phyloP scores from a whole-genome alignment of 1,139 yeast species.

The Lodderomyces margitis region DNA sequence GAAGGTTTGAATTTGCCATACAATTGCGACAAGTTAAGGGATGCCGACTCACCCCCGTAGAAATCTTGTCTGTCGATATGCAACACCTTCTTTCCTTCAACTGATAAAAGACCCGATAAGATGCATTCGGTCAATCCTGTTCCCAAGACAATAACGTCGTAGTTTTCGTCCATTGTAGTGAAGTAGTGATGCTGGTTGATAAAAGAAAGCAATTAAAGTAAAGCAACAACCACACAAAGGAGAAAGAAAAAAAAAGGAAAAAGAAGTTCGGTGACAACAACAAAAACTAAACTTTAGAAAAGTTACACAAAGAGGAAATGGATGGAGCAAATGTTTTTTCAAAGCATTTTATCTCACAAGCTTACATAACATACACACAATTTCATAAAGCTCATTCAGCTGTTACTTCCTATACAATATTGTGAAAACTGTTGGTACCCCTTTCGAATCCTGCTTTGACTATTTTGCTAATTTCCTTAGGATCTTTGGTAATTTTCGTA shows the following conservation, averaged over 20 bases:
- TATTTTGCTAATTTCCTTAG: slow-evolving; percentile 73
- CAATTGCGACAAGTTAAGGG: slow-evolving; percentile 60
- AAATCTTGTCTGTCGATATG: slow-evolving; percentile 97
- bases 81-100: slow-evolving; percentile 85
- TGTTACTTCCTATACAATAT: slow-evolving; percentile 33
- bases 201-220: slow-evolving; percentile 1
- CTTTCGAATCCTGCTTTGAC: slow-evolving; percentile 66
- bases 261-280: background rate
- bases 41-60: slow-evolving; percentile 84
- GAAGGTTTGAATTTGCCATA: slow-evolving; percentile 70
- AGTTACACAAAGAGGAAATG: background rate
- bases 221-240: too few relatives aligned
- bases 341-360: too few relatives aligned
- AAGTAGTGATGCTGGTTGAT: background rate
- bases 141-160: slow-evolving; percentile 65
- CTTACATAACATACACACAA: background rate
- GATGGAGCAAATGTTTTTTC: too few relatives aligned
- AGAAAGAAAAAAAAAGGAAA: slow-evolving; percentile 2
- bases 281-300: background rate
- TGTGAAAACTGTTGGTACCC: slow-evolving; percentile 53
- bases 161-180: slow-evolving; percentile 79
- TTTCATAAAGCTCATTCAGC: too few relatives aligned
- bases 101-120: slow-evolving; percentile 88
- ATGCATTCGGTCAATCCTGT: slow-evolving; percentile 96
- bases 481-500: slow-evolving; percentile 81